phyloP scores from a whole-genome alignment of 2,329 filamentous ascomycete genomes.

The Alternaria ethzedia region DNA sequence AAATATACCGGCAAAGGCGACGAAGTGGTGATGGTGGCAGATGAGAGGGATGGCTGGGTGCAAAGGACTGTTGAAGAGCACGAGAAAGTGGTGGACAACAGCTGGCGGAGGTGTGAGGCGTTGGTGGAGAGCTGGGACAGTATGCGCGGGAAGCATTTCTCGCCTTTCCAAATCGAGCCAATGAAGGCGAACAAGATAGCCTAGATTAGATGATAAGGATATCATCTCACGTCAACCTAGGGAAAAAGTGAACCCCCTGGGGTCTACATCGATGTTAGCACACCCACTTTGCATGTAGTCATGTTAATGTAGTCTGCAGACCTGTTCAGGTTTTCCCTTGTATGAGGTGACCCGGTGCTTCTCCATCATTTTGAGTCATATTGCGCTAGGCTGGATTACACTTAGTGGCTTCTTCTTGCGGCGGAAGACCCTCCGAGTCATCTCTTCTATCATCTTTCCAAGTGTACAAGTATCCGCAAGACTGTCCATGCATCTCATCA shows the following conservation, averaged over 20 bases:
- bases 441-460: neutral
- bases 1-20: conserved; percentile 13
- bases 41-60: conserved; percentile 31
- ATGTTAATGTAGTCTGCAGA: no score
- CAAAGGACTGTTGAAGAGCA: conserved; percentile 19
- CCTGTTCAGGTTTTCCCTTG: no score
- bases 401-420: neutral
- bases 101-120: conserved; percentile 17
- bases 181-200: conserved; percentile 10
- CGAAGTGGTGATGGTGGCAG: conserved; percentile 27
- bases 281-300: no score
- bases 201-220: neutral
- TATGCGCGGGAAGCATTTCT: conserved; percentile 12
- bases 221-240: neutral
- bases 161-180: conserved; percentile 15
- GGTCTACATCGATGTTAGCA: no score
- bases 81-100: conserved; percentile 17
- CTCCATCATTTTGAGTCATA: neutral
- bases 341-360: neutral
- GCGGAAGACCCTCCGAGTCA: neutral
- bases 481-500: neutral
- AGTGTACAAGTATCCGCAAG: neutral
- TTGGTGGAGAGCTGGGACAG: conserved; percentile 21
- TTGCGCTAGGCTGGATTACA: neutral
- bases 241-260: no score